Base-by-base conservation (phyloP, 352 stramenopile species). In the Peronospora belbahrii region DNA sequence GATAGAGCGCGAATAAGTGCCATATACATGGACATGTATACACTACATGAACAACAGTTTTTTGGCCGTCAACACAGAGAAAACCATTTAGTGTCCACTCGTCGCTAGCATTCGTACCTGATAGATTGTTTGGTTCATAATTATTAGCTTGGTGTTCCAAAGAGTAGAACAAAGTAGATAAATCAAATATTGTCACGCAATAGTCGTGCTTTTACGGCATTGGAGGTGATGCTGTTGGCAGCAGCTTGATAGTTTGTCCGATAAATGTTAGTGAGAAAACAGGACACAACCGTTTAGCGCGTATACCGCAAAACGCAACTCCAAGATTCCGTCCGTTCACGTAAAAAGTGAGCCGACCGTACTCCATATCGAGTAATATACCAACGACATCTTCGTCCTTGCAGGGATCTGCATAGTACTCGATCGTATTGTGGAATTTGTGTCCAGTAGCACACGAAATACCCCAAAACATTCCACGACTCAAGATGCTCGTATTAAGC, bases 311-410 rank as follows among this genome's bases (percentile, higher is more conserved):
- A 48, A 85, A 92, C 2, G 80, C 77, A 15, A 88, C 62, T 19
- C 80, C 77, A n/a, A 92, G 71, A 48, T 72, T 78, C 41, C 52
- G 64, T 20, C 78, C 74, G 33, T 92, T 92, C 35, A 82, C 65
- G 58, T 86, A 92, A 41, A 92, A 92, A 32, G 63, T 86, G 32
- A 92, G 46, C 17, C 69, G 61, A 2, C 77, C 69, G 19, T 77
- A 73, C 52, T 88, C 72, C 71, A 85, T 88, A 42, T 92, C 80
- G 6, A 89, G 54, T 38, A 89, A 51, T 31, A 83, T 68, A 7
- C 80, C 80, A 1, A 92, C 67, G 0, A 88, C 59, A 48, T 92
- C 80, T 51, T 77, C 80, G 15, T 89, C 67, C 31, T 70, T 67
- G 45, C 82, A 87, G n/a, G 71, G 71, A 17, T 82, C 65, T 2